These are phyloP conservation scores for Kwoniella sp. DNA, from an alignment of 768 basidiomycete species.

Conservation along the genomic window DNA sequence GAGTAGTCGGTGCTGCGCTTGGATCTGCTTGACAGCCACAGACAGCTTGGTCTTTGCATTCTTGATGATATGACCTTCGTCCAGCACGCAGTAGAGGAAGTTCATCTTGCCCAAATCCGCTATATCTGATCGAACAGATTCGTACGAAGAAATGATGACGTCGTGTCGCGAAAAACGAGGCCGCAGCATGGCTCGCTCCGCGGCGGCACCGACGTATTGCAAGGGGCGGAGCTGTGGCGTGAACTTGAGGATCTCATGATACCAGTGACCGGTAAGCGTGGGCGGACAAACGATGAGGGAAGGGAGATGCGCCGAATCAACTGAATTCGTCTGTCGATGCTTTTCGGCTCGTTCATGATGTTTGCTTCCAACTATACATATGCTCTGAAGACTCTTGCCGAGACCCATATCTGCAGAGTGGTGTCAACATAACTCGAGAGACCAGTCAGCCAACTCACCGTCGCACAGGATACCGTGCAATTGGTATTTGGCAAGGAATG, in stretches of 20 bases:
- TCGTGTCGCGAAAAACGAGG: slow-evolving; percentile 72
- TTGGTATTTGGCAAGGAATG: slow-evolving; percentile 96
- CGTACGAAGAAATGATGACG: slow-evolving; percentile 95
- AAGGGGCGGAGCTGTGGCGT: slow-evolving; percentile 78
- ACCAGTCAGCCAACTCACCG: slow-evolving; percentile 62
- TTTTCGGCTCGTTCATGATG: slow-evolving; percentile 80
- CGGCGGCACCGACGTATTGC: slow-evolving; percentile 83
- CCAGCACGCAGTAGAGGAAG: slow-evolving; percentile 95
- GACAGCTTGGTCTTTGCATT: slow-evolving; percentile 98
- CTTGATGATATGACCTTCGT: slow-evolving; percentile 98
- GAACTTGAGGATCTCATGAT: slow-evolving; percentile 95
- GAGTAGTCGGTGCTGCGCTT: slow-evolving; percentile 88
- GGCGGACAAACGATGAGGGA: slow-evolving; percentile 96
- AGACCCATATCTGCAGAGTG: slow-evolving; percentile 90
- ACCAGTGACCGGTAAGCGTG: slow-evolving; percentile 98
- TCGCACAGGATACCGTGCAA: slow-evolving; percentile 97
- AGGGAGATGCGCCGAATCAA: slow-evolving; percentile 81
- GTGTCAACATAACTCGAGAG: slow-evolving; percentile 5
- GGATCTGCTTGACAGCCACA: slow-evolving; percentile 87
- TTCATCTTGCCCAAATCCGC: slow-evolving; percentile 69
- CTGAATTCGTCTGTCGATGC: slow-evolving; percentile 67
- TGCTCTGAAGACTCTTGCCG: slow-evolving; percentile 96
- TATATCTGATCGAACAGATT: slow-evolving; percentile 94
- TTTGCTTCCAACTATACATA: slow-evolving; percentile 93
- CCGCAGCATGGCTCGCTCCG: slow-evolving; percentile 73